Evolutionary conservation across 768 basidiomycete species (phyloP), one percentile per base, ranked within the genome.

Genomic region (Butyriboletus loyo): DNA sequence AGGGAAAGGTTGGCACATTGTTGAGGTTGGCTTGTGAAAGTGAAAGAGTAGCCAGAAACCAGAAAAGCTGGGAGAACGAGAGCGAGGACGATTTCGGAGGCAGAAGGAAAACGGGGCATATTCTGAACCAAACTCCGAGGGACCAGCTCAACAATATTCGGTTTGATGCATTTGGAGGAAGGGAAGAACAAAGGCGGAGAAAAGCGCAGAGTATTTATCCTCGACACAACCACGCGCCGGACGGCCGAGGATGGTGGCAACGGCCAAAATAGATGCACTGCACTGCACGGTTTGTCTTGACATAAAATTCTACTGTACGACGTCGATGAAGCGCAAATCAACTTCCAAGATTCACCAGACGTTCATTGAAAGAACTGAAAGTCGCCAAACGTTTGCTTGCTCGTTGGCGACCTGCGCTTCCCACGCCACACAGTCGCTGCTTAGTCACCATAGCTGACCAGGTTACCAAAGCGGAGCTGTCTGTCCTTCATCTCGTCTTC

Each of bases 1-100:
- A 91, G 68, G 37, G 81, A 78, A 37, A 90, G 75, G 58, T 83
- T 80, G 37, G 73, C 66, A 67, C 89, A 92, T 72, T 91, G 89
- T 50, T 76, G 65, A 0, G 89, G 86, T 22, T 77, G 55, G 52
- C 50, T 71, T 7, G 66, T 69, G 56, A 80, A 71, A 25, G 68
- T 61, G 64, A 79, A 80, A 6, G 75, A 73, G 55, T 67, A 80
- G 39, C 64, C 77, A 28, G 68, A 57, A 40, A 66, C 68, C 41
- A 73, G 60, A 7, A 70, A 55, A 4, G 67, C 62, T 6, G 65
- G 63, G 42, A 61, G 55, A 52, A n/a, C 24, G 46, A 66, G 24
- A 42, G 41, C 58, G 30, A 59, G 30, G 34, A 30, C 31, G 21
- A 60, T 15, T 14, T 39, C 21, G 7, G 48, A 37, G 30, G 38